Base-by-base conservation (phyloP, 805 yeast species). In the Teunomyces tritomae region DNA sequence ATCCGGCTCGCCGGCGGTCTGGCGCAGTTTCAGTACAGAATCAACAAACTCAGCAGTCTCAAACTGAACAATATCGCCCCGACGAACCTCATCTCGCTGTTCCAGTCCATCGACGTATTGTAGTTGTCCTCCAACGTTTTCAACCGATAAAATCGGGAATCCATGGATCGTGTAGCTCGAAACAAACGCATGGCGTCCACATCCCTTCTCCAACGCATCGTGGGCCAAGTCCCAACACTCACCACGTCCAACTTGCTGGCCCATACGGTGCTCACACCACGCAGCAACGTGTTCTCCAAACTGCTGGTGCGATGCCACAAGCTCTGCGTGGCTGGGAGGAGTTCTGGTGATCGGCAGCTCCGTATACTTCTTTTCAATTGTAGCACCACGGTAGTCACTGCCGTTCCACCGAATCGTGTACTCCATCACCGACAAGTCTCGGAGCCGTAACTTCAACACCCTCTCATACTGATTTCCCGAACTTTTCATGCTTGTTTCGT, bases 161-260 rank as follows among this genome's bases (percentile, higher is more conserved):
- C 85, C 85, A 54, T 80, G 84, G 17, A 61, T 68, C 10, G 59
- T 55, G 13, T 77, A 78, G 11, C 70, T 63, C 11, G 80, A 74
- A 2, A 78, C 75, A 60, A 80, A 79, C 0, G 85, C 84, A 56
- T 78, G 80, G 27, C 72, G 77, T 0, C 84, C 84, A 57, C 84
- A 79, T 0, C 81, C 80, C 49, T 77, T 74, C 43, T 65, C 59
- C 16, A 32, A 32, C 0, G 84, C 83, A 43, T 78, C 78, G 45
- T 70, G 75, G 0, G 84, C 85, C 48, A 80, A 68, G 29, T 81
- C 81, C 84, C 84, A 80, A 53, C 85, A 80, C 54, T 80, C 84
- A 5, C 85, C 85, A 34, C 72, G 59, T 2, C 82, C 83, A 8
- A 80, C 82, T 43, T 62, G 60, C 42, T 70, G 65, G 6, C 83